These are phyloP conservation scores for Hypoxylon sp. DNA, from an alignment of 2,329 filamentous ascomycete species.

Conservation along the genomic window DNA sequence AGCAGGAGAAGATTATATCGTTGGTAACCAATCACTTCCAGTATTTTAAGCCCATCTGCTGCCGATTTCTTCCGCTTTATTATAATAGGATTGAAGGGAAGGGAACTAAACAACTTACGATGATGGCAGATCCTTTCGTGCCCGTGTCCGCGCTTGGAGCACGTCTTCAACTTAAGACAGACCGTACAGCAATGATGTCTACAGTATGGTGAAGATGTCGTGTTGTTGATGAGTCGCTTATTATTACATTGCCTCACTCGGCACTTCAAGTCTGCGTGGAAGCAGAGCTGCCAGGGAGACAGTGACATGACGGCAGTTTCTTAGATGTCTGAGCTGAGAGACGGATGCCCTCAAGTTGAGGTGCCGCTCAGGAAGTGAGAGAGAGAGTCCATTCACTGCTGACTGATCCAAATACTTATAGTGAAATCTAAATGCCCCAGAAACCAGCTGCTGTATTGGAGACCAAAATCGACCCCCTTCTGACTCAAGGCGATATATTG, in stretches of 20 bases:
- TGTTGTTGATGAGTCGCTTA: slow-evolving; percentile 25
- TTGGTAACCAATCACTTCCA: not conserved
- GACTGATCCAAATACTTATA: not conserved
- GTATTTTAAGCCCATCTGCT: not conserved
- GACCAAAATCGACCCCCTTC: slow-evolving; percentile 4
- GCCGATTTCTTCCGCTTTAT: not conserved
- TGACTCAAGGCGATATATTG: slow-evolving; percentile 6
- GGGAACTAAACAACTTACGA: slow-evolving; percentile 27
- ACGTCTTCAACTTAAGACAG: slow-evolving; percentile 23
- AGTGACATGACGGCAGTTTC: slow-evolving; percentile 19
- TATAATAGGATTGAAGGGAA: not conserved
- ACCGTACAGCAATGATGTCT: slow-evolving; percentile 30
- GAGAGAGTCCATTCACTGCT: not conserved
- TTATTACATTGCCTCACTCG: slow-evolving; percentile 33
- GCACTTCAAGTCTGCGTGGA: slow-evolving; percentile 40
- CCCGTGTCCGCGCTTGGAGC: slow-evolving; percentile 37
- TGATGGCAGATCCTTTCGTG: slow-evolving; percentile 37
- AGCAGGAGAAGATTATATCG: not conserved
- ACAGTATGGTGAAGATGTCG: slow-evolving; percentile 32
- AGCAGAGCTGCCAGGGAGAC: slow-evolving; percentile 43
- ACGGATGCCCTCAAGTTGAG: not conserved
- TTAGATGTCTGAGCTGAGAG: not conserved
- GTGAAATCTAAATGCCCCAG: too few species aligned
- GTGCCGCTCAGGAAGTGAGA: not conserved
- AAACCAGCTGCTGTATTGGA: too few species aligned